Evolutionary conservation across 192 early-diverging fungal genomes (phyloP).

Genomic region (Gamsiella multidivaricata): DNA sequence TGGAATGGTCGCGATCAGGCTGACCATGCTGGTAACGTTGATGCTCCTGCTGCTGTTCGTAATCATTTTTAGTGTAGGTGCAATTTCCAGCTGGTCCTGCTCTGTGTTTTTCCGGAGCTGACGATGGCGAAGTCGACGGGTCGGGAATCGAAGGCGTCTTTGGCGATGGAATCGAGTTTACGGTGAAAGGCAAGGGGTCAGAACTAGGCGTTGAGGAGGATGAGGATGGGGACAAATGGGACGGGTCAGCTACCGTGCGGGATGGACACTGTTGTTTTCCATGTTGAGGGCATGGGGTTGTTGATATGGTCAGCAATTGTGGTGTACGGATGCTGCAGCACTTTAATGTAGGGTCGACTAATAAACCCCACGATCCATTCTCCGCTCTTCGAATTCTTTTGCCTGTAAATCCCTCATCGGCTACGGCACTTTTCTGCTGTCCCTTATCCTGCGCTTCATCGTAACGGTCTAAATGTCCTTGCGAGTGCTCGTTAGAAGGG

Average conservation of each 20-base stretch:
- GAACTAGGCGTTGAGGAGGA: no score
- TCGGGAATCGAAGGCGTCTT: no score
- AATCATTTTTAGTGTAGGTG: not conserved
- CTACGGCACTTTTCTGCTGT: not conserved
- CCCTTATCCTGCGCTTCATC: not conserved
- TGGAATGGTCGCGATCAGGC: not conserved
- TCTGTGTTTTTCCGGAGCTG: no score
- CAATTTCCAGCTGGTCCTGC: not conserved
- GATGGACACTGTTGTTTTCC: no score
- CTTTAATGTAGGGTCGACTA: constrained; percentile 25
- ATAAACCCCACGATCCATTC: constrained; percentile 16
- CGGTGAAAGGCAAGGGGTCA: no score
- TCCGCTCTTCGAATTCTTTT: not conserved
- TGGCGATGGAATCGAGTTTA: no score
- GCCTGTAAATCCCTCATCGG: not conserved
- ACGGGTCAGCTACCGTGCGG: no score
- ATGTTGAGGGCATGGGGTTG: not conserved
- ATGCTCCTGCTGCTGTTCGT: constrained; percentile 5
- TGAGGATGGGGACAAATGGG: no score
- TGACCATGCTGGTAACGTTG: constrained; percentile 6
- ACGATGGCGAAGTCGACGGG: no score
- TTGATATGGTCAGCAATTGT: not conserved
- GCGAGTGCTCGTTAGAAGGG: not conserved
- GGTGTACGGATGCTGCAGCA: constrained; percentile 19
- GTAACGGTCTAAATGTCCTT: not conserved